A percentile compares a stretch with the other conserved stretches of the same genome.
Conservation (phyloP, 140 eudicot genomes). For the Erigeron philadelphicus region DNA sequence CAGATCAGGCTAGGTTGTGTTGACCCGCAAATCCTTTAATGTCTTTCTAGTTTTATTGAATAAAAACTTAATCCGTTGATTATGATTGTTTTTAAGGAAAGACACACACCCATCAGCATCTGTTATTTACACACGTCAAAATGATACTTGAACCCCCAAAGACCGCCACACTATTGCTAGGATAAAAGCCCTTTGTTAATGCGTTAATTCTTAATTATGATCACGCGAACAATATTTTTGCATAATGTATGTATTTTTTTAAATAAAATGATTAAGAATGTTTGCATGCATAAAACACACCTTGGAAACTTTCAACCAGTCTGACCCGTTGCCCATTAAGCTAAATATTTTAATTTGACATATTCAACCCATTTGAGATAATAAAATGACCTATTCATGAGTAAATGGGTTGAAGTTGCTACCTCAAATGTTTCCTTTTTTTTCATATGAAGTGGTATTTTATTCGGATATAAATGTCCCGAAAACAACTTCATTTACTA, state of each 20-base stretch:
- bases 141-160: no score
- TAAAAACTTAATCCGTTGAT: background rate
- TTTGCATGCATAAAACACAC: background rate
- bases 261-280: background rate
- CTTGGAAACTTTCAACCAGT: background rate
- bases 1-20: background rate
- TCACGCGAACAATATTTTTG: background rate
- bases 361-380: background rate
- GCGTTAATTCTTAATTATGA: background rate
- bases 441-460: conserved; percentile 1
- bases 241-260: background rate
- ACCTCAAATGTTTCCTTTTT: background rate
- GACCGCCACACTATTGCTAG: no score
- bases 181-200: background rate
- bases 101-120: no score
- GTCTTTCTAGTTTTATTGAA: background rate
- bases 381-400: background rate
- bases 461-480: background rate
- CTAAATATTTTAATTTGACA: background rate
- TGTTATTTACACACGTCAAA: no score
- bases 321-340: background rate
- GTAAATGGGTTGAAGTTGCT: background rate
- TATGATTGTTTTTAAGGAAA: background rate
- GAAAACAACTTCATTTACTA: background rate
- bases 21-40: background rate